Evolutionary conservation across 2,329 filamentous ascomycete species (phyloP).

Genomic region (Claviceps capensis): DNA sequence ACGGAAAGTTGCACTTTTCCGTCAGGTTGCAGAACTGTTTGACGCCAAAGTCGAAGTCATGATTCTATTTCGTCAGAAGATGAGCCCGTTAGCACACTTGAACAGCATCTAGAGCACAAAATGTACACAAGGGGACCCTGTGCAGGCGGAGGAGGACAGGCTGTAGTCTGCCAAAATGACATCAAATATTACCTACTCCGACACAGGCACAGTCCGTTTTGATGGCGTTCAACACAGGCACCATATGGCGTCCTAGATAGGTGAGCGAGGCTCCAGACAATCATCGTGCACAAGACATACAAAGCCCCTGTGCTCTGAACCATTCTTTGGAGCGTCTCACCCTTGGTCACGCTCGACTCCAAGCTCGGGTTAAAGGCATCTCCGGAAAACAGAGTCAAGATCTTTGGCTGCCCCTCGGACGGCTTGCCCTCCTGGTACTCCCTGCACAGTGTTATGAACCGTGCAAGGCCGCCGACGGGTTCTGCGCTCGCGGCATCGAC

Average conservation of each 20-base stretch:
- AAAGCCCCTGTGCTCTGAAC: too few relatives aligned
- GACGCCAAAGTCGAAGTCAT: conserved; percentile 86
- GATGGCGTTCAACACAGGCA: conserved; percentile 66
- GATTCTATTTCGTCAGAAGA: conserved; percentile 43
- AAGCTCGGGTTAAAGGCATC: conserved; percentile 88
- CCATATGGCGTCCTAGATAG: conserved; percentile 60
- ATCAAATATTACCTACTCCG: conserved; percentile 42
- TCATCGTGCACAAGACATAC: not conserved
- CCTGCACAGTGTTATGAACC: conserved; percentile 67
- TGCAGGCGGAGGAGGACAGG: not conserved
- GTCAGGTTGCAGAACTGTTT: conserved; percentile 63
- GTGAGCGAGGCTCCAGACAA: not conserved
- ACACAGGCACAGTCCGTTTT: conserved; percentile 71
- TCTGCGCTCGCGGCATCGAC: conserved; percentile 63
- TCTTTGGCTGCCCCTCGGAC: conserved; percentile 48
- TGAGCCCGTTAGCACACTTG: too few relatives aligned
- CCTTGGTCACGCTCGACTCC: conserved; percentile 82
- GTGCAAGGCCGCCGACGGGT: conserved; percentile 66
- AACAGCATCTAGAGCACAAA: not conserved
- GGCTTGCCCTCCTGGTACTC: conserved; percentile 53
- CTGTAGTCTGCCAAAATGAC: not conserved
- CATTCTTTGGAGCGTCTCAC: conserved; percentile 20
- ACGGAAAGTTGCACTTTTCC: conserved; percentile 68
- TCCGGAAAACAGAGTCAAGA: conserved; percentile 76
- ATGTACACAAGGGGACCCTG: not conserved